phyloP scores from a whole-genome alignment of 2,329 filamentous ascomycete genomes.

The Dothistroma pini region DNA sequence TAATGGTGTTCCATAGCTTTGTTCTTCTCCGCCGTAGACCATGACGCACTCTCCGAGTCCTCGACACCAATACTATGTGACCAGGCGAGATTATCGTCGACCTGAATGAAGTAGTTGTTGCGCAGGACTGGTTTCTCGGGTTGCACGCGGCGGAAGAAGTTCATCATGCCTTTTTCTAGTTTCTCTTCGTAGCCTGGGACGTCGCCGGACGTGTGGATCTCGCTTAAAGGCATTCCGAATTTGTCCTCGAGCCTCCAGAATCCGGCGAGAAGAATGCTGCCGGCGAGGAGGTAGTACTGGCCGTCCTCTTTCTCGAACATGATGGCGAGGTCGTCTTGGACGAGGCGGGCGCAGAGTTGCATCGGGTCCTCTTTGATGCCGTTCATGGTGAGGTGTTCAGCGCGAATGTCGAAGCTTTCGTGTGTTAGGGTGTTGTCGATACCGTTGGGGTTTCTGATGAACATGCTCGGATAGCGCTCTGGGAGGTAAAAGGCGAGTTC shows the following conservation, averaged over 20 bases:
- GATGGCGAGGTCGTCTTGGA: constrained; percentile 79
- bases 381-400: constrained; percentile 52
- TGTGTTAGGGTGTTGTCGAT: constrained; percentile 68
- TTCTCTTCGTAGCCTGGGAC: constrained; percentile 71
- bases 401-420: constrained; percentile 66
- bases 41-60: constrained; percentile 59
- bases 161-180: constrained; percentile 73
- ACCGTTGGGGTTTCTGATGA: constrained; percentile 58
- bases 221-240: constrained; percentile 70
- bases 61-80: constrained; percentile 71
- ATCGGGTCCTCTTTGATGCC: constrained; percentile 66
- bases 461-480: constrained; percentile 70
- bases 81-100: constrained; percentile 75
- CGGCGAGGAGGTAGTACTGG: constrained; percentile 76
- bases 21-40: constrained; percentile 73
- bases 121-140: constrained; percentile 64
- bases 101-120: constrained; percentile 87
- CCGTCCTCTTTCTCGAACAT: constrained; percentile 76
- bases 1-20: constrained; percentile 68
- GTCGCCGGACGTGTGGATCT: constrained; percentile 74
- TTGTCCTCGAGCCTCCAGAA: constrained; percentile 85
- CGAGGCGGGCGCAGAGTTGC: constrained; percentile 65
- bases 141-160: constrained; percentile 70
- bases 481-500: constrained; percentile 69
- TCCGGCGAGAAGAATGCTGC: constrained; percentile 69